Base-by-base conservation (phyloP, 78 protist genomes). In the Pigoraptor vietnamica region DNA sequence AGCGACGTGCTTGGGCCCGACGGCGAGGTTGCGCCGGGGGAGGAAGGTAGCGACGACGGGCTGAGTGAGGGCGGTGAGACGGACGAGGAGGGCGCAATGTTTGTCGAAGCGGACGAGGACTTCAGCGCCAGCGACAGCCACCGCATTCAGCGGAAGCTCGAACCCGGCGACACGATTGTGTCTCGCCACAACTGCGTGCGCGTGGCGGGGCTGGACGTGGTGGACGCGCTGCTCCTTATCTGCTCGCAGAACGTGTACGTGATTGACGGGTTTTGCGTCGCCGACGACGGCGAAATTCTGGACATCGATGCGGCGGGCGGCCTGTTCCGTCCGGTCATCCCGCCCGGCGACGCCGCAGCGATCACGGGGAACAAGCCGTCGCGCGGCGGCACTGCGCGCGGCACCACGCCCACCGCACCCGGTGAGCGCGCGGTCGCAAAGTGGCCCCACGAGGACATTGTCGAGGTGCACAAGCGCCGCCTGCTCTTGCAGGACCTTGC, bases 401-500 rank as follows among this genome's bases (percentile, higher is more conserved):
- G 6, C 9, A 6, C 2, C n/a, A 29, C 89, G 9, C 25, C 0
- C n/a, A 39, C 91, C 29, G 37, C 48, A 37, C 39, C 14, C 24
- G 34, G 0, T 39, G 23, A 0, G 33, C 89, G 0, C n/a, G 21
- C 81, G 32, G 24, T 40, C 35, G 40, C 40, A 0, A 0, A 33
- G 25, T 91, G 93, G 82, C 23, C 0, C n/a, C 48, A 91, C 38
- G 33, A 37, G 34, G 37, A 35, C 33, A 32, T 91, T 23, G 2
- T 6, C 24, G 97, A 95, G 39, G 91, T 96, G 0, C 91, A 90
- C 24, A 40, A 86, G 83, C 83, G 97, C 23, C 83, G 96, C 33
- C 94, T 94, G 39, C 90, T 93, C 24, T 38, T 96, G 86, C 94
- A 56, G 40, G 94, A 83, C 93, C 40, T 1, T 0, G 98, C 97